These are phyloP conservation scores for Rhodotorula sp. DNA, from an alignment of 1,284 basidiomycete species.

Conservation along the genomic window DNA sequence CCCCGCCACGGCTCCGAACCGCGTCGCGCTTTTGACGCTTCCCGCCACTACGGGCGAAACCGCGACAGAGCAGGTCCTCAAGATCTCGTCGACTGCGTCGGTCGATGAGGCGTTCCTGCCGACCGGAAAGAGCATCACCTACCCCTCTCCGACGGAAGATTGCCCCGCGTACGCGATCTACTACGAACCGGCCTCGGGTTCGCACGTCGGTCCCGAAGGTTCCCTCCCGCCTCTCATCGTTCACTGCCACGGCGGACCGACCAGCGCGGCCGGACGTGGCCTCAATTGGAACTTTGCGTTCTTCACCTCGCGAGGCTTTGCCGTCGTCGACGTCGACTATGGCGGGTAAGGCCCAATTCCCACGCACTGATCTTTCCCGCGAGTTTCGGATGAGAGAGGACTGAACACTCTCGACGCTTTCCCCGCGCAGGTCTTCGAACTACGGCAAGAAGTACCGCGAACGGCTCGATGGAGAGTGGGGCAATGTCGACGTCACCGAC, in stretches of 20 bases:
- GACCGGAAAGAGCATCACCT: slow-evolving; percentile 30
- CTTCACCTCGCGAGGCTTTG: slow-evolving; percentile 67
- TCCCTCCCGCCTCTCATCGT: slow-evolving; percentile 67
- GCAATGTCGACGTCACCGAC: slow-evolving; percentile 65
- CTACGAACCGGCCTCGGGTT: slow-evolving; percentile 63
- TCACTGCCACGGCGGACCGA: slow-evolving; percentile 67
- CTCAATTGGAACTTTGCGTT: slow-evolving; percentile 58
- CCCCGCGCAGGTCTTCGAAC: slow-evolving; percentile 60
- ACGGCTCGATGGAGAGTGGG: slow-evolving; percentile 64
- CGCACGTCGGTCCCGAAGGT: slow-evolving; percentile 55
- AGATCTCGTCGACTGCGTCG: slow-evolving; percentile 25
- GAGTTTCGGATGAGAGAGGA: not conserved
- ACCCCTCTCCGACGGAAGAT: slow-evolving; percentile 1
- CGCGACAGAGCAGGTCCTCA: slow-evolving; percentile 20
- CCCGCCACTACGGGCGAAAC: not conserved
- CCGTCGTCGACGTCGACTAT: slow-evolving; percentile 51
- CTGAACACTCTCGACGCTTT: not conserved
- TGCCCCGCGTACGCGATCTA: slow-evolving; percentile 56
- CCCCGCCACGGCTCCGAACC: slow-evolving; percentile 52
- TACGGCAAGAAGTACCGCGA: slow-evolving; percentile 62
- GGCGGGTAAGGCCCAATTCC: slow-evolving; percentile 45
- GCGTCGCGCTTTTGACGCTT: slow-evolving; percentile 52
- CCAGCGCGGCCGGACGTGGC: slow-evolving; percentile 54
- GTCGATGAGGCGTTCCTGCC: slow-evolving; percentile 35
- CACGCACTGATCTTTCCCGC: slow-evolving; percentile 6